Conservation (phyloP, 768 basidiomycete genomes). For the Termitomyces sp. region DNA sequence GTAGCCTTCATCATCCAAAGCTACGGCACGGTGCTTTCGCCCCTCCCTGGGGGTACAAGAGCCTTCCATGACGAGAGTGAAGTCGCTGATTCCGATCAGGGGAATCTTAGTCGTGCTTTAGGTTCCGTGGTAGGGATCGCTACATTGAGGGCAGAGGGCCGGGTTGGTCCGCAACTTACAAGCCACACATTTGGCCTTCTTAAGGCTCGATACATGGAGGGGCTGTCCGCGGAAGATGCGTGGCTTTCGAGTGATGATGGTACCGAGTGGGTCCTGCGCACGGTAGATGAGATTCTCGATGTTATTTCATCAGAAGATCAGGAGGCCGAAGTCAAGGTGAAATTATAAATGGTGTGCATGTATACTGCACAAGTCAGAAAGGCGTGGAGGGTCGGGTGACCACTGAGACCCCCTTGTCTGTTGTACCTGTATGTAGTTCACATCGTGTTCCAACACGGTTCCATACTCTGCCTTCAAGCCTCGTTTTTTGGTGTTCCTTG, state of each 20-base stretch:
- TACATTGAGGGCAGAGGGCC: constrained; percentile 76
- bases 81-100: constrained; percentile 53
- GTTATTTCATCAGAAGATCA: constrained; percentile 50
- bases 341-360: constrained; percentile 40
- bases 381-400: constrained; percentile 30
- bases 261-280: constrained; percentile 82
- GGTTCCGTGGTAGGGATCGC: constrained; percentile 84
- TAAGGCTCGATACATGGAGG: constrained; percentile 64
- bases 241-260: constrained; percentile 87
- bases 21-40: constrained; percentile 75
- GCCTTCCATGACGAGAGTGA: constrained; percentile 33
- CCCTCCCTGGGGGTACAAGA: constrained; percentile 55
- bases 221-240: constrained; percentile 61
- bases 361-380: constrained; percentile 2
- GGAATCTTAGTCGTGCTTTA: constrained; percentile 79
- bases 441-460: constrained; percentile 33
- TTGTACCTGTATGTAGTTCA: constrained; percentile 27
- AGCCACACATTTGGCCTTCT: constrained; percentile 90
- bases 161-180: constrained; percentile 81
- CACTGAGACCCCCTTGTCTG: constrained; percentile 16
- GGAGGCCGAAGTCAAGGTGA: constrained; percentile 44
- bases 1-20: constrained; percentile 83
- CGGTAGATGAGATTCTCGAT: constrained; percentile 76
- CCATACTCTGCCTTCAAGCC: constrained; percentile 17
- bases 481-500: constrained; percentile 18